Base-by-base conservation (phyloP, 371 early-diverging fungal species). In the Syncephalastrum sp. region DNA sequence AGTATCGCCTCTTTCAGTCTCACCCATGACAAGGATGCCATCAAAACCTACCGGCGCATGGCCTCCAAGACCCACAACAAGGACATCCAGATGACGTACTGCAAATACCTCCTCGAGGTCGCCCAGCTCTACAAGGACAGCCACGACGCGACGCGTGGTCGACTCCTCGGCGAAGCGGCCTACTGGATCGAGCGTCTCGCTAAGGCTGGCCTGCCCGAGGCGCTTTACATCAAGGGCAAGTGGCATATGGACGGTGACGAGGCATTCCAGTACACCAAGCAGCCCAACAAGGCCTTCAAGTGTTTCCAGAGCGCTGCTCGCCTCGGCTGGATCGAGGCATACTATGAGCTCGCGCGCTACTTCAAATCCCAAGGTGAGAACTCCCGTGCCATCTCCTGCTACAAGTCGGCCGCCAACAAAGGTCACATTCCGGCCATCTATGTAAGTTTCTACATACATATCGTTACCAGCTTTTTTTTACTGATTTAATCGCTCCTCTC, bases 141-240 rank as follows among this genome's bases (percentile, higher is more conserved):
- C 41, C 45, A 56, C 25, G 25, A 44, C 7, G 29, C 14, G 2
- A 72, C 65, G 13, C 56, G 70, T 15, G 59, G 68, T 16, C 58
- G 68, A 16, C 45, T 78, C 13, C 27, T 77, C 17, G 52, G 70
- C 17, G 91, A 91, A 61, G 89, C 86, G 0, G 75, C 81, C 8
- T 91, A 87, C 65, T 91, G 91, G 91, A 81, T 90, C 53, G 83
- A 87, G 49, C 70, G 79, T 27, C 67, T 90, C 14, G 87, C 88
- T 43, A 84, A 82, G 64, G 23, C 15, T 44, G 85, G 88, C 49
- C 71, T 82, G 53, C 71, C 89, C 0, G 91, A 91, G 64, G 91
- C 91, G 0, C 74, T 83, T 50, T 90, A 75, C 60, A 85, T 89
- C 52, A 75, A 82, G 21, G 92, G 87, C 21, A 72, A 72, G 8